These are phyloP conservation scores for Medicago arabica DNA, from an alignment of 306 rosid genomes.

Conservation along the genomic window DNA sequence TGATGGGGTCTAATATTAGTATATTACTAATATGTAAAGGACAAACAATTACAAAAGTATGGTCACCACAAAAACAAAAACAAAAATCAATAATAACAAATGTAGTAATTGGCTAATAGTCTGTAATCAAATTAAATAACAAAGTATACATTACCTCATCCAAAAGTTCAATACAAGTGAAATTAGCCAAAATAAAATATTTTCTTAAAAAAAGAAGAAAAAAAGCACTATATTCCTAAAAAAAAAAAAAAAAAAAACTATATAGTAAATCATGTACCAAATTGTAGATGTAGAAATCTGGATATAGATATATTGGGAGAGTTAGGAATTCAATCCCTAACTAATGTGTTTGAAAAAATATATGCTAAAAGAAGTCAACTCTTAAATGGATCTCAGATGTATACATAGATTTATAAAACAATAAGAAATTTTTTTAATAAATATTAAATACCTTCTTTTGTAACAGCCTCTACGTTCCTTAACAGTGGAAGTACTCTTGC, in stretches of 20 bases:
- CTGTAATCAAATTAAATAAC: background rate
- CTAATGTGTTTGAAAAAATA: too few species aligned
- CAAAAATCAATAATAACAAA: background rate
- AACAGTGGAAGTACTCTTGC: slow-evolving; percentile 36
- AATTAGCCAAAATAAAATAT: too few species aligned
- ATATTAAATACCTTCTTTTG: slow-evolving; percentile 61
- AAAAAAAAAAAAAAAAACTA: background rate
- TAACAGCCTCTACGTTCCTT: slow-evolving; percentile 60
- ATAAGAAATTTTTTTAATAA: background rate
- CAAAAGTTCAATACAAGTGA: background rate
- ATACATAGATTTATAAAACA: background rate
- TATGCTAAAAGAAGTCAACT: background rate
- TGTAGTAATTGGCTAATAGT: background rate
- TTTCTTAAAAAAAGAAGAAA: too few species aligned
- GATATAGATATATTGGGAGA: background rate
- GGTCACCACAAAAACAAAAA: too few species aligned
- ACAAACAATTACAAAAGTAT: background rate
- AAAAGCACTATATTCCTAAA: too few species aligned
- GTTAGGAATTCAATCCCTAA: too few species aligned
- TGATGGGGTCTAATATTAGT: slow-evolving; percentile 45
- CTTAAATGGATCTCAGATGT: background rate
- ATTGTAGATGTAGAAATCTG: background rate
- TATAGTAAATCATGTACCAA: background rate
- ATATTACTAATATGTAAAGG: background rate
- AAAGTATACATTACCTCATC: slow-evolving; percentile 1